Percentiles rank a stretch among this genome's conserved stretches.
Conservation (phyloP, 163 green algal genomes). For the Scenedesmus sp. region DNA sequence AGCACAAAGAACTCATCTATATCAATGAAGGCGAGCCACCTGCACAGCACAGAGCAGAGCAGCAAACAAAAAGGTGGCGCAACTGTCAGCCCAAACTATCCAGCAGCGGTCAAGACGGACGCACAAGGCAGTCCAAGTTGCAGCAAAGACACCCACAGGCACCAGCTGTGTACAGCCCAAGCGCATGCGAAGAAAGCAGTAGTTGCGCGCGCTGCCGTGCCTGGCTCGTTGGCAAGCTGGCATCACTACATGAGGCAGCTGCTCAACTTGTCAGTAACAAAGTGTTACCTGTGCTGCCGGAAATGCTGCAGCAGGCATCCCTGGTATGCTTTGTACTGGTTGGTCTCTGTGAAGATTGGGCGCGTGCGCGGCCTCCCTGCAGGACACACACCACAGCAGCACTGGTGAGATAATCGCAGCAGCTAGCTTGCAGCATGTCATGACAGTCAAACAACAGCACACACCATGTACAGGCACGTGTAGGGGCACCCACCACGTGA, state of each 20-base stretch:
- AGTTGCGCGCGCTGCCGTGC: too few relatives aligned
- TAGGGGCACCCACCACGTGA: too few relatives aligned
- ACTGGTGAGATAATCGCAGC: background rate
- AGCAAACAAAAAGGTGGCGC: background rate
- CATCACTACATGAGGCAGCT: background rate
- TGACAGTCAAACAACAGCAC: background rate
- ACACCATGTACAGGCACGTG: too few relatives aligned
- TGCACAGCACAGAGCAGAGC: background rate
- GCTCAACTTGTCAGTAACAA: background rate
- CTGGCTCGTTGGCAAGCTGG: background rate
- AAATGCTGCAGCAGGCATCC: constrained; percentile 47
- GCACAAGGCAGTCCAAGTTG: background rate
- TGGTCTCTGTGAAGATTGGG: constrained; percentile 46
- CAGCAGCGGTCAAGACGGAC: too few relatives aligned
- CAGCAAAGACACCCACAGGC: background rate
- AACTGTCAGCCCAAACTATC: background rate
- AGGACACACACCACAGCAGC: background rate
- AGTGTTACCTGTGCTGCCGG: constrained; percentile 22
- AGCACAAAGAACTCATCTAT: constrained; percentile 56
- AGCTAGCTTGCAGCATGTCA: background rate
- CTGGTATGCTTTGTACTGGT: constrained; percentile 50
- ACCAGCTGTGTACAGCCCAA: background rate
- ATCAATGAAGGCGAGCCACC: constrained; percentile 51
- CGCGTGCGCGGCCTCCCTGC: constrained; percentile 37
- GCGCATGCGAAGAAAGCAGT: too few relatives aligned